Conservation (phyloP, 2,329 filamentous ascomycete genomes). For the Lachnellula suecica region DNA sequence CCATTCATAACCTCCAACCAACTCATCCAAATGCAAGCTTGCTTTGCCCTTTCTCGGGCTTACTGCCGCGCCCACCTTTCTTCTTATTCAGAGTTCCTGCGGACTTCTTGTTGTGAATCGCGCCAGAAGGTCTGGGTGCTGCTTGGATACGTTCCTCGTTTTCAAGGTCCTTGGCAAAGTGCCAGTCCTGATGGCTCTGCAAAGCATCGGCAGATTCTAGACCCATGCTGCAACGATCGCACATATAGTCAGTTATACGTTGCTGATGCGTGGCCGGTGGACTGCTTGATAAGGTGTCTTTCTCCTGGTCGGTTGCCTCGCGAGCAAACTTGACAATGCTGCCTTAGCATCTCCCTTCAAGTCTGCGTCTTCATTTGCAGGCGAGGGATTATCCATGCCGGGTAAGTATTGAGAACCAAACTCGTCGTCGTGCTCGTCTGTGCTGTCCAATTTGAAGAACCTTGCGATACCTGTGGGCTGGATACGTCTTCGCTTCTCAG, state of each 20-base stretch:
- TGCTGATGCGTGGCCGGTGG: slow-evolving; percentile 32
- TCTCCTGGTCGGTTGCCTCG: slow-evolving; percentile 30
- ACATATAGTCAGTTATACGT: slow-evolving; percentile 45
- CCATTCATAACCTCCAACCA: neutral
- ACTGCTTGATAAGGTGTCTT: slow-evolving; percentile 19
- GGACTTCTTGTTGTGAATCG: slow-evolving; percentile 30
- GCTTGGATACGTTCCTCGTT: slow-evolving; percentile 38
- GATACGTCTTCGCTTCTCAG: slow-evolving; percentile 32
- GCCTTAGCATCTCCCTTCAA: slow-evolving; percentile 9
- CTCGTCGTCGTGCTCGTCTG: slow-evolving; percentile 30
- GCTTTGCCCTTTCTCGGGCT: slow-evolving; percentile 56
- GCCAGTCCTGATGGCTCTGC: slow-evolving; percentile 87
- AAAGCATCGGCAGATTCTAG: slow-evolving; percentile 57
- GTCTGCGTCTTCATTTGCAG: slow-evolving; percentile 15
- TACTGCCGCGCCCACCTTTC: slow-evolving; percentile 20
- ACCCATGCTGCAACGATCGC: slow-evolving; percentile 63
- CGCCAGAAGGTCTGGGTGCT: slow-evolving; percentile 13
- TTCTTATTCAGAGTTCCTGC: slow-evolving; percentile 29
- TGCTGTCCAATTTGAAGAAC: slow-evolving; percentile 32
- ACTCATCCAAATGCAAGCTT: slow-evolving; percentile 52
- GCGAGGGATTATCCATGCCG: slow-evolving; percentile 11
- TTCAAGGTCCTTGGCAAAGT: slow-evolving; percentile 86
- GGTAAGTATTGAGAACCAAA: slow-evolving; percentile 26
- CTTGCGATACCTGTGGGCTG: slow-evolving; percentile 28
- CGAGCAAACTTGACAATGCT: slow-evolving; percentile 14